phyloP scores from a whole-genome alignment of 352 stramenopile species.

The Pythium coloratum region DNA sequence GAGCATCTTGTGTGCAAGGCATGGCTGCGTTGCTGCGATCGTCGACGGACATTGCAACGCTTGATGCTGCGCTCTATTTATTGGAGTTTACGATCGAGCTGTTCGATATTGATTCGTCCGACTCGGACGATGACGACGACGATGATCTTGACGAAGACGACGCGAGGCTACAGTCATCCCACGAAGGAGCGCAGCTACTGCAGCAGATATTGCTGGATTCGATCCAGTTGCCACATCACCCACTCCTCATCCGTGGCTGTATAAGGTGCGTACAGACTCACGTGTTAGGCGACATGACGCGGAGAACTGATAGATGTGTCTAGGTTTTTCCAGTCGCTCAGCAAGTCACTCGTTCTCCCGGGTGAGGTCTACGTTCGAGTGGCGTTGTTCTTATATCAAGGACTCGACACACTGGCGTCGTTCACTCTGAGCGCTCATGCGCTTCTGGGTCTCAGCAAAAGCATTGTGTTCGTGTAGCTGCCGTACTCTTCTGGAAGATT shows the following conservation, averaged over 20 bases:
- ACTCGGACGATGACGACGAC: constrained; percentile 53
- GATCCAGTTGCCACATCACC: constrained; percentile 51
- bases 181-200: constrained; percentile 55
- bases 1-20: constrained; percentile 60
- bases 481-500: not conserved
- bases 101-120: constrained; percentile 80
- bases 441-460: constrained; percentile 49
- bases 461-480: constrained; percentile 43
- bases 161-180: constrained; percentile 10
- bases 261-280: constrained; percentile 35
- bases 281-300: too few relatives aligned
- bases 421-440: constrained; percentile 46
- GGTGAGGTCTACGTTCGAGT: constrained; percentile 44
- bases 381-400: constrained; percentile 44
- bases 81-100: constrained; percentile 78
- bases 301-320: not conserved
- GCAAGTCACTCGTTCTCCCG: constrained; percentile 52
- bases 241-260: constrained; percentile 55
- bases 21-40: constrained; percentile 52
- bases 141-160: not conserved
- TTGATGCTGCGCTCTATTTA: constrained; percentile 73
- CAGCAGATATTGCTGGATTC: constrained; percentile 50
- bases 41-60: constrained; percentile 49
- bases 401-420: constrained; percentile 47
- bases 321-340: constrained; percentile 70